A percentile compares a stretch with the other conserved stretches of the same genome.
phyloP scores from a whole-genome alignment of 352 stramenopile species.

The Thalassiosira mediterranea region DNA sequence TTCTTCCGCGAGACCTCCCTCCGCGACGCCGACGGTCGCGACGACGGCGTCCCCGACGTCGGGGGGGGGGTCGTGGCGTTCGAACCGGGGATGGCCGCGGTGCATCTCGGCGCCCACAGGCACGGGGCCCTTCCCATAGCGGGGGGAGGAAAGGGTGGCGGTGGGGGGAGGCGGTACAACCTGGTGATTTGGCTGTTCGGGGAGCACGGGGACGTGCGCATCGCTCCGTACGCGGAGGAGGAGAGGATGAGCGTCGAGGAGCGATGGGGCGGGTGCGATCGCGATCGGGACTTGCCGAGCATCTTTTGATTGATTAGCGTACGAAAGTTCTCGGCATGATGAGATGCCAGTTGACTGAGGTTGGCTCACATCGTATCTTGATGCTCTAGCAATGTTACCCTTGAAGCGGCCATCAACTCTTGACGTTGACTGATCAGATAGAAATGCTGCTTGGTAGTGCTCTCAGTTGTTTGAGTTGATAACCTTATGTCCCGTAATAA shows the following conservation, averaged over 20 bases:
- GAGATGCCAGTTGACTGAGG: too few species aligned
- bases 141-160: slow-evolving; percentile 20
- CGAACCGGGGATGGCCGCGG: slow-evolving; percentile 58
- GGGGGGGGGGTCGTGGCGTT: slow-evolving; percentile 15
- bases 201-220: slow-evolving; percentile 60
- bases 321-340: too few species aligned
- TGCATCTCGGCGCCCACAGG: slow-evolving; percentile 54
- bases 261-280: slow-evolving; percentile 48
- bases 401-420: too few species aligned
- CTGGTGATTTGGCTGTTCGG: slow-evolving; percentile 70
- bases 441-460: too few species aligned
- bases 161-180: slow-evolving; percentile 52
- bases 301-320: too few species aligned
- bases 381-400: too few species aligned
- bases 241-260: slow-evolving; percentile 45
- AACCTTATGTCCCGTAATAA: too few species aligned
- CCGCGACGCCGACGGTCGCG: too few species aligned
- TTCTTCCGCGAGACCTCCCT: slow-evolving; percentile 55
- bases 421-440: too few species aligned
- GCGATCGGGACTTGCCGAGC: too few species aligned
- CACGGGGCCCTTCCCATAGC: slow-evolving; percentile 54
- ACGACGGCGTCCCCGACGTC: neutral
- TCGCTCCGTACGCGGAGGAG: slow-evolving; percentile 51
- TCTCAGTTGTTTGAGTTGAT: too few species aligned
- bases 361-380: too few species aligned